Conservation (phyloP, 352 stramenopile genomes). For the Globisporangium heterothallicum region DNA sequence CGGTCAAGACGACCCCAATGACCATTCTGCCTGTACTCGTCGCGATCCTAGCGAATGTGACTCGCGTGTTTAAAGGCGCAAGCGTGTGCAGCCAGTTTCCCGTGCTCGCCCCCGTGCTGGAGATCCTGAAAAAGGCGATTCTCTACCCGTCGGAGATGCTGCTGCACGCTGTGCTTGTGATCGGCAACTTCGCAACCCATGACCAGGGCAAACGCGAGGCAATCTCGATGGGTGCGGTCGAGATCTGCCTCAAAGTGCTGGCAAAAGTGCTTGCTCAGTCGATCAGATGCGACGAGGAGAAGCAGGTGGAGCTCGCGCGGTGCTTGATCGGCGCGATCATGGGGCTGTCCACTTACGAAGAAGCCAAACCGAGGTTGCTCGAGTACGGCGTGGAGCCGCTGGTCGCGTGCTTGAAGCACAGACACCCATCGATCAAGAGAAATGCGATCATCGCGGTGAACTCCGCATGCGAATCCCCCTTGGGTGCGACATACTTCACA, state of each 20-base stretch:
- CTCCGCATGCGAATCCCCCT: conserved; percentile 54
- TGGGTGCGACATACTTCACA: conserved; percentile 35
- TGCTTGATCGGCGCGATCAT: conserved; percentile 54
- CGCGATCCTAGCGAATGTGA: conserved; percentile 48
- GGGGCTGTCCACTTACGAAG: conserved; percentile 59
- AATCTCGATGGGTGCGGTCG: conserved; percentile 43
- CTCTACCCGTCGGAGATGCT: conserved; percentile 41
- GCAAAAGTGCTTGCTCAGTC: conserved; percentile 42
- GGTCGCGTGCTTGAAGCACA: conserved; percentile 47
- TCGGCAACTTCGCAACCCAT: conserved; percentile 48
- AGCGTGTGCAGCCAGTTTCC: conserved; percentile 32
- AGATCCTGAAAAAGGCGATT: conserved; percentile 47
- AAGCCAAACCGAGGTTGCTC: conserved; percentile 61
- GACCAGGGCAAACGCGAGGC: conserved; percentile 48
- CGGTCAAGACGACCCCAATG: conserved; percentile 34
- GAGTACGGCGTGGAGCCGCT: conserved; percentile 69
- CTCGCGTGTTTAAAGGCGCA: conserved; percentile 48
- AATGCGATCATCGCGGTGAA: conserved; percentile 61
- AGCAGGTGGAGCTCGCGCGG: conserved; percentile 47
- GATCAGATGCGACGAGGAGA: conserved; percentile 32
- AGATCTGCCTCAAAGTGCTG: conserved; percentile 46
- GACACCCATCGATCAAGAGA: conserved; percentile 23
- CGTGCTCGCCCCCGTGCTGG: conserved; percentile 40
- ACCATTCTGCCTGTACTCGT: conserved; percentile 31
- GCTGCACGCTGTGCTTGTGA: conserved; percentile 30